Evolutionary conservation across 2,329 filamentous ascomycete genomes (phyloP).

Genomic region (Monosporascus sp.): DNA sequence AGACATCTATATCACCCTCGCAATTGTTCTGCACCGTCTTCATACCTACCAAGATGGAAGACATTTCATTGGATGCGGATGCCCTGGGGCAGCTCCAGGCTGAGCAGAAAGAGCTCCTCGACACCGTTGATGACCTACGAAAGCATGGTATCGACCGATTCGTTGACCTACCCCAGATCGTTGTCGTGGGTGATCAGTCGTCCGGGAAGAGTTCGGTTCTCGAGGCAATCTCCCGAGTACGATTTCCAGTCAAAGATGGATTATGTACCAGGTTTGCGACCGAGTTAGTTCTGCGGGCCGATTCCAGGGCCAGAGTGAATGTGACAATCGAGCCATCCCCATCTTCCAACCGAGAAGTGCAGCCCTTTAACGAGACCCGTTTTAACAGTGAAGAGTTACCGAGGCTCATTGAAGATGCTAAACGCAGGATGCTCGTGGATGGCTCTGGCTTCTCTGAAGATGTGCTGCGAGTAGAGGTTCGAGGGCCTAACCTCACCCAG

Average conservation of each 20-base stretch:
- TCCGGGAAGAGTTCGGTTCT: constrained; percentile 61
- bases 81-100: constrained; percentile 38
- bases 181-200: constrained; percentile 56
- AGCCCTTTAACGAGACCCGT: constrained; percentile 24
- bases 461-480: constrained; percentile 41
- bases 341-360: constrained; percentile 8
- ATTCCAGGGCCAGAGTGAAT: constrained; percentile 27
- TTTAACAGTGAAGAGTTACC: constrained; percentile 38
- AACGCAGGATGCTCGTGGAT: constrained; percentile 36
- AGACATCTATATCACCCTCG: too few species aligned
- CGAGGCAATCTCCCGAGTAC: constrained; percentile 57
- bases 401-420: constrained; percentile 46
- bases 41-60: constrained; percentile 5
- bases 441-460: constrained; percentile 37
- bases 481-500: constrained; percentile 36
- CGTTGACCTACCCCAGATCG: constrained; percentile 46
- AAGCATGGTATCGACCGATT: constrained; percentile 42
- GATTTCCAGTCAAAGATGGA: constrained; percentile 50
- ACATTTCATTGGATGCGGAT: constrained; percentile 19
- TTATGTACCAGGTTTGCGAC: constrained; percentile 58
- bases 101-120: constrained; percentile 43
- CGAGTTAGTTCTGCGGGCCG: constrained; percentile 49
- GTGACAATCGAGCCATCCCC: constrained; percentile 34
- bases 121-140: constrained; percentile 47
- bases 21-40: too few species aligned